Conservation (phyloP, 768 basidiomycete genomes). For the Jaapia argillacea region DNA sequence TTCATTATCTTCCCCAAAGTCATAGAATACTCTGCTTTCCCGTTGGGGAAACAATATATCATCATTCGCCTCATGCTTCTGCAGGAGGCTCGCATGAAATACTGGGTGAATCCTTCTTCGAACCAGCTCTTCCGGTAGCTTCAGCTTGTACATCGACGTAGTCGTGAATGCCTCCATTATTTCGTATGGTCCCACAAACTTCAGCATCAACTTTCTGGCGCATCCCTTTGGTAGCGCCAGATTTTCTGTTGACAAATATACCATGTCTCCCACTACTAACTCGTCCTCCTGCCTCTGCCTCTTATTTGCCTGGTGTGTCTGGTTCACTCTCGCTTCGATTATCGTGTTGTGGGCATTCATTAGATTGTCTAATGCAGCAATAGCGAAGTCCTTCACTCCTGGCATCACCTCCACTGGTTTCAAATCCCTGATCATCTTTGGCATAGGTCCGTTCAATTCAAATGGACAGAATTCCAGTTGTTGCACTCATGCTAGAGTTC, state of each 20-base stretch:
- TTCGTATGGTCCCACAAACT: conserved; percentile 24
- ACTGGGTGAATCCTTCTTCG: conserved; percentile 14
- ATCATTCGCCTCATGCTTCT: conserved; percentile 20
- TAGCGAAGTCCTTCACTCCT: conserved; percentile 17
- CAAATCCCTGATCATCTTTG: conserved; percentile 1
- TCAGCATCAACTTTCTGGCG: conserved; percentile 23
- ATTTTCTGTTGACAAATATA: conserved; percentile 26
- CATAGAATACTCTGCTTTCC: not conserved
- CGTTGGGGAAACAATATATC: conserved; percentile 18
- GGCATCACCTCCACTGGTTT: conserved; percentile 1
- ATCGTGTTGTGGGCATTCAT: conserved; percentile 26
- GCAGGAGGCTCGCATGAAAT: conserved; percentile 20
- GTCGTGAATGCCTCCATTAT: conserved; percentile 10
- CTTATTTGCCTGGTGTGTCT: conserved; percentile 22
- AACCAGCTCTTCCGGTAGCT: conserved; percentile 16
- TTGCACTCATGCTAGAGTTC: conserved; percentile 18
- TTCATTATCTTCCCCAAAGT: not conserved
- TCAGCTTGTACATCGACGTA: conserved; percentile 11
- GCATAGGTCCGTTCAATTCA: conserved; percentile 15
- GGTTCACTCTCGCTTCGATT: conserved; percentile 19
- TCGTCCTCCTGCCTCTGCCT: conserved; percentile 11
- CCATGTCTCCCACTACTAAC: conserved; percentile 14
- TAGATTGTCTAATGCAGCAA: conserved; percentile 15
- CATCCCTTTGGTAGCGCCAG: conserved; percentile 19
- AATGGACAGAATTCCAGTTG: conserved; percentile 27